Evolutionary conservation across 2,329 filamentous ascomycete genomes (phyloP).

Genomic region (Ophiostoma sp.): DNA sequence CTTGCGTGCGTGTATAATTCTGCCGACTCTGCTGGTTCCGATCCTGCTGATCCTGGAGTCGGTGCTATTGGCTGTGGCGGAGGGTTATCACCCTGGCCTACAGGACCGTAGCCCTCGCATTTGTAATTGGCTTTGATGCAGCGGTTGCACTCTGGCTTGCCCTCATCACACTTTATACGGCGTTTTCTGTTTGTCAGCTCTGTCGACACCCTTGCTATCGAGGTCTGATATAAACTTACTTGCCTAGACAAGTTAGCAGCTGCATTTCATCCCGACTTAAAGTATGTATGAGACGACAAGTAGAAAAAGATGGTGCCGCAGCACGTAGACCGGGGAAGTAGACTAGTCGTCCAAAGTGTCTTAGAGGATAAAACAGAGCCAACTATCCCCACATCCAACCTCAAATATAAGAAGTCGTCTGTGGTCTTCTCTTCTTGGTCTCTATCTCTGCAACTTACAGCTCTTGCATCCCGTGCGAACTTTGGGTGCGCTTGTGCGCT

Average conservation of each 20-base stretch:
- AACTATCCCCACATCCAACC: not conserved
- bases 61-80: not conserved
- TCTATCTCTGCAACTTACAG: slow-evolving; percentile 26
- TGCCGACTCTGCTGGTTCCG: too few relatives aligned
- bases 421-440: not conserved
- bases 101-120: not conserved
- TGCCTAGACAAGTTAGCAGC: not conserved
- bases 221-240: not conserved
- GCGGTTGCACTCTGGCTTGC: slow-evolving; percentile 32
- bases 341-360: not conserved
- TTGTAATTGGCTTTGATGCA: slow-evolving; percentile 28
- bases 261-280: not conserved
- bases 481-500: slow-evolving; percentile 32
- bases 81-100: not conserved
- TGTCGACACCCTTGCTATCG: not conserved
- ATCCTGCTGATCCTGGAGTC: not conserved
- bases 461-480: slow-evolving; percentile 32
- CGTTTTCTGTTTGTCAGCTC: slow-evolving; percentile 27
- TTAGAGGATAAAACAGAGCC: too few relatives aligned
- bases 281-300: not conserved
- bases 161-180: slow-evolving; percentile 31
- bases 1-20: not conserved
- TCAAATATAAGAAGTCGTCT: not conserved
- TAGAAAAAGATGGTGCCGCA: not conserved
- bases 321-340: not conserved